phyloP scores from a whole-genome alignment of 2,329 filamentous ascomycete genomes.

The Neopestalotiopsis sp. region DNA sequence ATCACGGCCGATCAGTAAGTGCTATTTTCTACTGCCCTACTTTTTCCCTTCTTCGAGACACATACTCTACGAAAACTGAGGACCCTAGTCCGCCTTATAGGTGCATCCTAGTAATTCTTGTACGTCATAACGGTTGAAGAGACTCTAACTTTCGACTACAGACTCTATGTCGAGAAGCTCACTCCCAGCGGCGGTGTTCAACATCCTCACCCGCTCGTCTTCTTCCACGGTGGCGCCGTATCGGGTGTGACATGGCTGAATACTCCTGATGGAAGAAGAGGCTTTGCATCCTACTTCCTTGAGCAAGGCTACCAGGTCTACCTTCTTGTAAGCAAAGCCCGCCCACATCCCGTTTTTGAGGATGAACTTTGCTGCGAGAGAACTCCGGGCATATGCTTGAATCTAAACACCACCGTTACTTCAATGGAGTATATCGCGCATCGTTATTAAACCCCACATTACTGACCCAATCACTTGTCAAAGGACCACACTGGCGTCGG shows the following conservation, averaged over 20 bases:
- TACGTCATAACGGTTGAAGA: conserved; percentile 2
- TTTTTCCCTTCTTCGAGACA: background rate
- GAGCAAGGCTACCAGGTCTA: conserved; percentile 45
- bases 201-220: conserved; percentile 34
- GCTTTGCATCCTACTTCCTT: conserved; percentile 48
- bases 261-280: conserved; percentile 45
- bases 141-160: background rate
- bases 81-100: background rate
- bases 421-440: background rate
- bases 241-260: conserved; percentile 40
- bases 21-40: background rate
- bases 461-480: background rate
- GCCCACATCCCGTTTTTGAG: too few relatives aligned
- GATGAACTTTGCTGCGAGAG: background rate
- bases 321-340: conserved; percentile 28
- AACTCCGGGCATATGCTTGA: background rate
- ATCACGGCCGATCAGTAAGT: conserved; percentile 29
- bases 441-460: background rate
- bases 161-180: conserved; percentile 38
- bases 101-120: background rate
- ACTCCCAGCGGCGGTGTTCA: conserved; percentile 27
- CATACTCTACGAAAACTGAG: background rate
- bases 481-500: conserved; percentile 40
- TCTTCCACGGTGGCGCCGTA: conserved; percentile 37
- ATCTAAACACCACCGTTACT: background rate